Evolutionary conservation across 2,329 filamentous ascomycete genomes (phyloP).

Genomic region (Colletotrichum noveboracense): DNA sequence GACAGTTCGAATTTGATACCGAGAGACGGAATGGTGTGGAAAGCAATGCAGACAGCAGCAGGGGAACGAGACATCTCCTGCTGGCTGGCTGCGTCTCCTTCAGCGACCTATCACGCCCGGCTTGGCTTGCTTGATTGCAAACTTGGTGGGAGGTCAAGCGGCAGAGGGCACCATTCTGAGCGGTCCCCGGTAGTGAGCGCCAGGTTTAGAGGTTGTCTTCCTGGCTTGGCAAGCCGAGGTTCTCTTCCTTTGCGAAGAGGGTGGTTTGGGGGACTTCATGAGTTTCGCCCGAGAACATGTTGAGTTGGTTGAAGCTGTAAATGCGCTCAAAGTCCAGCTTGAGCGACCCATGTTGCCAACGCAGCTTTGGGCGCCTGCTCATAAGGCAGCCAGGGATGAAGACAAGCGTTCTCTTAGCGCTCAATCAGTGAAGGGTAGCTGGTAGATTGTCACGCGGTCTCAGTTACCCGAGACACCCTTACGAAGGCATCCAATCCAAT

Average conservation of each 20-base stretch:
- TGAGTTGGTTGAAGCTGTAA: neutral
- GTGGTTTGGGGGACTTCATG: neutral
- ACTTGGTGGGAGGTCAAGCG: neutral
- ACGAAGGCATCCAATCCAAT: neutral
- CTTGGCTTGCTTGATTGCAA: neutral
- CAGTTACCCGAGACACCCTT: conserved; percentile 6
- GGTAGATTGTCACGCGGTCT: conserved; percentile 5
- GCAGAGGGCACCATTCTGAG: neutral
- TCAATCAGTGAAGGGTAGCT: neutral
- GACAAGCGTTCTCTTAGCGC: neutral
- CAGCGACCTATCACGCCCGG: neutral
- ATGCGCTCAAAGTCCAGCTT: neutral
- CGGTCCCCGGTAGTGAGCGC: neutral
- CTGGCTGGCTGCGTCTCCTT: neutral
- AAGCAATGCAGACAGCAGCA: neutral
- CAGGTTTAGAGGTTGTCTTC: neutral
- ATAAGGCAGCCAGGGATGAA: neutral
- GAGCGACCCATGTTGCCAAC: neutral
- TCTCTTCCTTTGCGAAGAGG: neutral
- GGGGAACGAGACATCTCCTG: neutral
- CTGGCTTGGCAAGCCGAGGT: neutral
- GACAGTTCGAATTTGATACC: neutral
- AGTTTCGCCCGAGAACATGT: neutral
- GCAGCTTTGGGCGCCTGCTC: neutral
- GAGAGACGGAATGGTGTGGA: conserved; percentile 1